Base-by-base conservation (phyloP, 768 basidiomycete genomes). In the Neoboletus brunneissimus region DNA sequence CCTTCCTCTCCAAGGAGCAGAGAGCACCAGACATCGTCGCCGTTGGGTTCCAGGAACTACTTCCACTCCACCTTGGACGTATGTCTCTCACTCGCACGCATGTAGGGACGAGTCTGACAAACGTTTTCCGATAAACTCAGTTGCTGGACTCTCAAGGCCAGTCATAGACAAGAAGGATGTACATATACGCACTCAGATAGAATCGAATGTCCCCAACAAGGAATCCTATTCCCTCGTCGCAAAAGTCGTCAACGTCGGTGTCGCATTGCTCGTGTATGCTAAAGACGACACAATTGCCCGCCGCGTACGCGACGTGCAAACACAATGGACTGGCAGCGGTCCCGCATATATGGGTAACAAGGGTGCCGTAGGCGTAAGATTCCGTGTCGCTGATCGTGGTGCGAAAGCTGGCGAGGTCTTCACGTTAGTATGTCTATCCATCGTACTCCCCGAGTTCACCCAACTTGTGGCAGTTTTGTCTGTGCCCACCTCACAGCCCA, bases 41-140 rank as follows among this genome's bases (percentile, higher is more conserved):
- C 7, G 88, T 98, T 51, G 93, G 92, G 3, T 94, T 97, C 61
- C 96, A 98, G 70, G 96, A 98, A 70, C 78, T 97, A 25, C 78
- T 96, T 13, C 94, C 94, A 7, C 78, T 98, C 3, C 91, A 95
- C 67, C 84, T 94, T 40, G 88, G 90, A 58, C 79, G 89, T 93
- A 73, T 63, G 89, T 84, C 53, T 51, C n/a, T 43, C 54, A 48
- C 53, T 38, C 22, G 16, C 32, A 20, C 35, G 11, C 13, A 6
- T 55, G 15, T 23, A 29, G 18, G 18, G 23, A 12, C 22, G 8
- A 9, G 10, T 48, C 53, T 67, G 29, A 57, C 31, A 23, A 41
- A 51, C 22, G 46, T 60, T 52, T 59, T 49, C 37, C 47, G 22
- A 47, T 42, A 15, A 51, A 53, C 55, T 49, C 63, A 95, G 91